A percentile compares a stretch with the other conserved stretches of the same genome.
These are phyloP conservation scores for Cladosporium sp. DNA, from an alignment of 2,329 filamentous ascomycete genomes.

Conservation along the genomic window DNA sequence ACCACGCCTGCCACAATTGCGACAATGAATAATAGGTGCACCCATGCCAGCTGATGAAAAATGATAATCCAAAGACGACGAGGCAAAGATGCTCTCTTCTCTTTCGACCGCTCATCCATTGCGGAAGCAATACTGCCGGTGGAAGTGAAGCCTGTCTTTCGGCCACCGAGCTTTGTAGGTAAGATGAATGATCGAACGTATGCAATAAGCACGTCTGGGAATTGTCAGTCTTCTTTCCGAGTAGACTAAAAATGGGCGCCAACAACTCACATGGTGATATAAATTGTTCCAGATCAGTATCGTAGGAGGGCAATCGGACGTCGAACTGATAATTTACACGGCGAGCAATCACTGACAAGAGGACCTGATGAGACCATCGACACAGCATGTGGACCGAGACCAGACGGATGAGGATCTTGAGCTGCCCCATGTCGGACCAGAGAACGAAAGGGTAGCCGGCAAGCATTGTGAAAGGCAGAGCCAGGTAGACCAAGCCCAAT, in stretches of 20 bases:
- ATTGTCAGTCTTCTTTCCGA: background rate
- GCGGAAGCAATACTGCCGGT: constrained; percentile 52
- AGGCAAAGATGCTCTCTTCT: constrained; percentile 13
- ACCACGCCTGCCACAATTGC: background rate
- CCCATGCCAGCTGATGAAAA: constrained; percentile 9
- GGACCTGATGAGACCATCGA: constrained; percentile 14
- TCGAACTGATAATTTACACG: constrained; percentile 8
- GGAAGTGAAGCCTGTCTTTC: constrained; percentile 53
- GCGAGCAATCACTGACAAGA: constrained; percentile 10
- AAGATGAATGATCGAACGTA: constrained; percentile 9
- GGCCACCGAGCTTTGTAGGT: constrained; percentile 45
- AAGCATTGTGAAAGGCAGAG: constrained; percentile 12
- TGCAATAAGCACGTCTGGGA: constrained; percentile 2
- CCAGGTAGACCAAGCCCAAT: constrained; percentile 11
- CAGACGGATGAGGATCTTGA: constrained; percentile 12
- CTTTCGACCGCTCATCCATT: constrained; percentile 51
- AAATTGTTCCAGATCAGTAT: constrained; percentile 12
- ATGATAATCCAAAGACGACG: constrained; percentile 5
- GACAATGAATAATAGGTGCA: constrained; percentile 13
- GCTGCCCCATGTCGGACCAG: constrained; percentile 11
- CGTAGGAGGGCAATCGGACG: constrained; percentile 9
- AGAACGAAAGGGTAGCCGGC: constrained; percentile 14
- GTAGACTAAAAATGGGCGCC: too few relatives aligned
- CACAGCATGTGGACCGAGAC: constrained; percentile 10
- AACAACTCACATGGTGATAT: constrained; percentile 6